phyloP scores from a whole-genome alignment of 495 filamentous ascomycete genomes.

The Evernia prunastri region DNA sequence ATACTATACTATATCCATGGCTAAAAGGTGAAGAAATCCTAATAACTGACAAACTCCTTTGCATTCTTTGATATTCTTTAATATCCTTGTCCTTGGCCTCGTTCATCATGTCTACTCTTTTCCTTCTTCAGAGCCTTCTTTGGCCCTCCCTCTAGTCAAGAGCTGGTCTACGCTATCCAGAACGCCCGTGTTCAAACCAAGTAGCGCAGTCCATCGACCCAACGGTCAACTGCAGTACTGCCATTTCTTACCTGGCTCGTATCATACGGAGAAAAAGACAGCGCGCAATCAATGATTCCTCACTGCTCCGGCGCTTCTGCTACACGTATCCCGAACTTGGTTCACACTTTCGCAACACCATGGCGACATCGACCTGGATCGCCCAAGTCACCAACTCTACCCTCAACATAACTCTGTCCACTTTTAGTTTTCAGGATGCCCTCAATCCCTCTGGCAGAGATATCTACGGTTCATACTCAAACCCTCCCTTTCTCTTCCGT shows the following conservation, averaged over 20 bases:
- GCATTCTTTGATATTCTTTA: background rate
- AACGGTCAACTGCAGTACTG: no score
- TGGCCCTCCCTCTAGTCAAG: background rate
- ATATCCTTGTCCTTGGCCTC: background rate
- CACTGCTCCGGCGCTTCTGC: background rate
- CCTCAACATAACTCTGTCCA: background rate
- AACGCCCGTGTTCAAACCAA: no score
- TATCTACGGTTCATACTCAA: background rate
- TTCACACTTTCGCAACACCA: background rate
- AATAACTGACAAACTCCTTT: no score
- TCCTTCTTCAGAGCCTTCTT: background rate
- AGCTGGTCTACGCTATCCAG: no score
- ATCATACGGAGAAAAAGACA: no score
- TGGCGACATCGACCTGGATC: background rate
- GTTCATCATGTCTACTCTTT: background rate
- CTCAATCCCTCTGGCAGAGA: background rate
- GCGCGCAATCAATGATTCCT: background rate
- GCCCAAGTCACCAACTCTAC: background rate
- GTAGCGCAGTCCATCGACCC: no score
- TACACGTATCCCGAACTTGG: background rate
- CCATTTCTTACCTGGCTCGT: no score
- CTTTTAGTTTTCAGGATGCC: constrained; percentile 9
- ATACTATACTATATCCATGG: no score
- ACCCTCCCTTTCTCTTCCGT: background rate
- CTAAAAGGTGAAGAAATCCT: no score